Conservation (phyloP, 2,329 filamentous ascomycete genomes). For the Amesomyces nigricolor region DNA sequence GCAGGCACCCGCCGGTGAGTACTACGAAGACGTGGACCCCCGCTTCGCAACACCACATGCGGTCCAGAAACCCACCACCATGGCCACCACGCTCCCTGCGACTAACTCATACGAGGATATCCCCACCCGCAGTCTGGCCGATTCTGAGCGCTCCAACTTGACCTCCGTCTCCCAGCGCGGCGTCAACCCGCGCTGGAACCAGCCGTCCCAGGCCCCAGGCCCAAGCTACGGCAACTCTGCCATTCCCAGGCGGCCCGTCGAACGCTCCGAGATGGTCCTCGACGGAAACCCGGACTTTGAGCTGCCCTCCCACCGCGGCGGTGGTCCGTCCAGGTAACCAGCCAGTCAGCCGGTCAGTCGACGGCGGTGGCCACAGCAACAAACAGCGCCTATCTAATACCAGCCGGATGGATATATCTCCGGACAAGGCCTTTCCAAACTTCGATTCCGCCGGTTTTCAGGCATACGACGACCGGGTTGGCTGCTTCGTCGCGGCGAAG, state of each 20-base stretch:
- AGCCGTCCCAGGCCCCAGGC: constrained; percentile 39
- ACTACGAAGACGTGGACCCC: constrained; percentile 92
- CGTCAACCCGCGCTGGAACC: constrained; percentile 82
- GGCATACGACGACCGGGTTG: not conserved
- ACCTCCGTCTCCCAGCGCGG: constrained; percentile 86
- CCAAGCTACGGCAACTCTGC: constrained; percentile 30
- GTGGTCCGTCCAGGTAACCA: constrained; percentile 24
- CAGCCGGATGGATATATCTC: not conserved
- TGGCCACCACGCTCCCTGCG: constrained; percentile 23
- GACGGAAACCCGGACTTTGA: constrained; percentile 83
- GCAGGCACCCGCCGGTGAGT: constrained; percentile 41
- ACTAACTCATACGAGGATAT: constrained; percentile 32
- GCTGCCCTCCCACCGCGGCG: constrained; percentile 44
- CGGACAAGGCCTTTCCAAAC: not conserved
- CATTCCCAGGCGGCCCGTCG: constrained; percentile 40
- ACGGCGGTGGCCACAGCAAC: no score
- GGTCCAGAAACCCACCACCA: constrained; percentile 29
- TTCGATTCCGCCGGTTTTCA: not conserved
- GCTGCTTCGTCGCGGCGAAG: not conserved
- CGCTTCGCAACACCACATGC: constrained; percentile 59
- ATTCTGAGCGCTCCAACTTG: constrained; percentile 78
- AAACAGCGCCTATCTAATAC: constrained; percentile 46
- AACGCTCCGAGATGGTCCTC: constrained; percentile 67
- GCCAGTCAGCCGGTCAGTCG: constrained; percentile 30
- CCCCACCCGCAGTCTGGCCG: constrained; percentile 61